A percentile compares a stretch with the other conserved stretches of the same genome.
Evolutionary conservation across 192 early-diverging fungal species (phyloP).

Genomic region (Diversispora eburnea): DNA sequence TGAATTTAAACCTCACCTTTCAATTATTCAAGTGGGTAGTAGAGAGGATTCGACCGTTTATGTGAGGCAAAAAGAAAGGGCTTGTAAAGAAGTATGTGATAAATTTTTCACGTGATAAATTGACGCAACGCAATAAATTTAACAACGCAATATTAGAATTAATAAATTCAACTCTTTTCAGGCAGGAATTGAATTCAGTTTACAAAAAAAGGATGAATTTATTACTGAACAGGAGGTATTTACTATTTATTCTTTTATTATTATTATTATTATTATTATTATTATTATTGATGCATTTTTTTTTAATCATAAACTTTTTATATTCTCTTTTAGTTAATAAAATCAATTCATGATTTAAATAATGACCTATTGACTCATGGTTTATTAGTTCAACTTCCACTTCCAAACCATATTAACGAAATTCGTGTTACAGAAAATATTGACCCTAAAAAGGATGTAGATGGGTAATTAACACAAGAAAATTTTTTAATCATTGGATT

Average conservation of each 20-base stretch:
- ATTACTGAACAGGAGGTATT: constrained; percentile 65
- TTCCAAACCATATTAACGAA: constrained; percentile 85
- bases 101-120: constrained; percentile 30
- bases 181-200: constrained; percentile 76
- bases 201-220: constrained; percentile 60
- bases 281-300: neutral
- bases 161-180: constrained; percentile 18
- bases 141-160: neutral
- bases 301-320: neutral
- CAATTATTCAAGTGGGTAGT: constrained; percentile 88
- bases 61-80: constrained; percentile 89
- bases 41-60: constrained; percentile 94
- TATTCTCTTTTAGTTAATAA: constrained; percentile 51
- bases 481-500: neutral
- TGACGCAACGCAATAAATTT: neutral
- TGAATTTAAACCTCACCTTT: constrained; percentile 76
- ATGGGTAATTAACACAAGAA: constrained; percentile 59
- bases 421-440: constrained; percentile 81
- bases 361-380: constrained; percentile 83
- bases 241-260: neutral
- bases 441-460: constrained; percentile 89
- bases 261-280: neutral
- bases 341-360: constrained; percentile 69
- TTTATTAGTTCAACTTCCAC: constrained; percentile 92
- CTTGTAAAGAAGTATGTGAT: constrained; percentile 69